These are phyloP conservation scores for Cryptococcus sp. DNA, from an alignment of 1,284 basidiomycete species.

Conservation along the genomic window DNA sequence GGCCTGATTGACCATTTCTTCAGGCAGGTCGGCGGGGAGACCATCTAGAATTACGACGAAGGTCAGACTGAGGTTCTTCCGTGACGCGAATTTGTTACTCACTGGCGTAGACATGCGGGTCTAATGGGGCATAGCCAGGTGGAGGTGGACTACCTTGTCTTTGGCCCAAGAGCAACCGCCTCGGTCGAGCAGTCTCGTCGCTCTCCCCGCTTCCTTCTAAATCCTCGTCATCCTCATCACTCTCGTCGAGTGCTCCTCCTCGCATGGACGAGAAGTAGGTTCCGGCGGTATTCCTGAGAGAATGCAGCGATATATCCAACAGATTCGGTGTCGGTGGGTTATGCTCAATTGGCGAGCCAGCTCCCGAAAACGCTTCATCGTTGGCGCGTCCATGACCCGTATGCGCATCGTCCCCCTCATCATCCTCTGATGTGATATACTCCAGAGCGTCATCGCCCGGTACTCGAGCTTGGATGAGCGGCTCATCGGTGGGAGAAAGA, in stretches of 20 bases:
- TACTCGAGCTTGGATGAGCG: slow-evolving; percentile 36
- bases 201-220: slow-evolving; percentile 34
- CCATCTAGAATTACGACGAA: slow-evolving; percentile 28
- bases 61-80: slow-evolving; percentile 7
- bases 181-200: slow-evolving; percentile 33
- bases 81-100: slow-evolving; percentile 7
- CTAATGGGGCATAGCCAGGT: slow-evolving; percentile 53
- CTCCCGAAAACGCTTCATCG: slow-evolving; percentile 4
- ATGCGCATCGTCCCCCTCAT: slow-evolving; percentile 27
- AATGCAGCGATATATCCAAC: slow-evolving; percentile 58
- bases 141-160: slow-evolving; percentile 17
- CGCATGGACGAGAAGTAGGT: background rate
- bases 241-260: slow-evolving; percentile 12
- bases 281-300: slow-evolving; percentile 29
- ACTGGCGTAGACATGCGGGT: slow-evolving; percentile 52
- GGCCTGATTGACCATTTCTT: slow-evolving; percentile 52
- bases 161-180: slow-evolving; percentile 9
- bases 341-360: slow-evolving; percentile 46
- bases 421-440: slow-evolving; percentile 22
- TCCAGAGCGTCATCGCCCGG: slow-evolving; percentile 34
- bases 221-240: slow-evolving; percentile 11
- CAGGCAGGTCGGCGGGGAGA: slow-evolving; percentile 52
- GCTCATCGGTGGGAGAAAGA: slow-evolving; percentile 51
- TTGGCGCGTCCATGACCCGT: background rate
- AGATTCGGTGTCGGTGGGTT: slow-evolving; percentile 61